phyloP scores from a whole-genome alignment of 768 basidiomycete genomes.

The Rossbeevera mucosa region DNA sequence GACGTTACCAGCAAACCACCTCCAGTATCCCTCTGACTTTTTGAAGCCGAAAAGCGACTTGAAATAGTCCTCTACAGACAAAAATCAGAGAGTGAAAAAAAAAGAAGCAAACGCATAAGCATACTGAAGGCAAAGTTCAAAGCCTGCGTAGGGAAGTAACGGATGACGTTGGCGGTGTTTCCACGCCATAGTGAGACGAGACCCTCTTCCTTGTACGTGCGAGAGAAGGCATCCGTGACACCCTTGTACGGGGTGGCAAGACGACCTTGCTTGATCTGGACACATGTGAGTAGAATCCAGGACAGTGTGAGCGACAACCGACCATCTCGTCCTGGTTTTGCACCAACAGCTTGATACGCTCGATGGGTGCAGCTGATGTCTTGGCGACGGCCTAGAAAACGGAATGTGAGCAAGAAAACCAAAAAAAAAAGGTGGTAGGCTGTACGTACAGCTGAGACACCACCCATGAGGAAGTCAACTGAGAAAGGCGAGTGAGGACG shows the following conservation, averaged over 20 bases:
- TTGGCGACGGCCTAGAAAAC: conserved; percentile 85
- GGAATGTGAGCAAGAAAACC: conserved; percentile 16
- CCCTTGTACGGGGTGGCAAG: conserved; percentile 96
- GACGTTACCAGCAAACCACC: conserved; percentile 97
- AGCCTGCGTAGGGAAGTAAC: conserved; percentile 99
- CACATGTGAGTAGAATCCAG: conserved; percentile 4
- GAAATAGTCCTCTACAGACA: conserved; percentile 81
- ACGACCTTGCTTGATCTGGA: conserved; percentile 98
- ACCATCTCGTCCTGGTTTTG: conserved; percentile 99
- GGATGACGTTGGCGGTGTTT: conserved; percentile 99
- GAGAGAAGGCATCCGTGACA: conserved; percentile 82
- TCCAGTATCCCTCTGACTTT: conserved; percentile 97
- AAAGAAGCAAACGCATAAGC: conserved; percentile 31
- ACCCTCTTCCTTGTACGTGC: conserved; percentile 95
- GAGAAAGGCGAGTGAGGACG: conserved; percentile 16
- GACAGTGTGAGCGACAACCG: conserved; percentile 24
- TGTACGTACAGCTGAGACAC: conserved; percentile 78
- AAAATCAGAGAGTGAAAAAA: conserved; percentile 5
- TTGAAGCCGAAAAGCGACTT: conserved; percentile 99
- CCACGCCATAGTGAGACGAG: conserved; percentile 95
- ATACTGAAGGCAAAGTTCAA: conserved; percentile 99
- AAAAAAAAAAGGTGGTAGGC: neutral
- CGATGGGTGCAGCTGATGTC: conserved; percentile 98
- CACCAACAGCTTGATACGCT: conserved; percentile 97
- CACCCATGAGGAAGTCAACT: conserved; percentile 97